phyloP scores from a whole-genome alignment of 139 green algal species.

The Penium margaritaceum region DNA sequence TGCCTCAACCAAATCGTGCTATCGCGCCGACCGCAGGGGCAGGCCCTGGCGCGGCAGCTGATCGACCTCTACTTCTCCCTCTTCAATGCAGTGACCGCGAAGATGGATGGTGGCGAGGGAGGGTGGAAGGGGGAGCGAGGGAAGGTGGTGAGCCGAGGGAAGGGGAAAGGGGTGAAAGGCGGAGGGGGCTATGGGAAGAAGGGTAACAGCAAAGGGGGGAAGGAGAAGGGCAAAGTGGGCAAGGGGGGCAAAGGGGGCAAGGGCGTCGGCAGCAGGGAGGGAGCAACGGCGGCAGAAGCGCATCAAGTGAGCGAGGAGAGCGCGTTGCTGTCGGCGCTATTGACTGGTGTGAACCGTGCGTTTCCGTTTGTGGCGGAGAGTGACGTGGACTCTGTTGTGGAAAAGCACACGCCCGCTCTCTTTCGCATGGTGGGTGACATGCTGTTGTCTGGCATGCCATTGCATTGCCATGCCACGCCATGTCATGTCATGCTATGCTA shows the following conservation, averaged over 20 bases:
- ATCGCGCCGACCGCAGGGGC: constrained; percentile 54
- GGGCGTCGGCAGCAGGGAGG: too few relatives aligned
- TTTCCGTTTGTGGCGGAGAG: constrained; percentile 77
- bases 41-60: constrained; percentile 63
- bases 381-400: constrained; percentile 60
- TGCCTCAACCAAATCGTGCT: constrained; percentile 88
- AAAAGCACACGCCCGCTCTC: constrained; percentile 63
- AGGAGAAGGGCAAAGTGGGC: constrained; percentile 9
- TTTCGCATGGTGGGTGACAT: constrained; percentile 74
- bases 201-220: not conserved
- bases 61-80: constrained; percentile 84
- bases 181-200: not conserved
- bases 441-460: too few relatives aligned
- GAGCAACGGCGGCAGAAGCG: too few relatives aligned
- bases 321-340: constrained; percentile 46
- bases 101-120: too few relatives aligned
- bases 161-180: too few relatives aligned
- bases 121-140: not conserved
- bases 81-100: constrained; percentile 54
- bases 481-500: too few relatives aligned
- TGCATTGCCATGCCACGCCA: too few relatives aligned
- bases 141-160: too few relatives aligned
- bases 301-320: too few relatives aligned
- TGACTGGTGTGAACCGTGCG: constrained; percentile 76
- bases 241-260: not conserved